phyloP scores from a whole-genome alignment of 352 stramenopile species.

The Pythium pyrilobum region DNA sequence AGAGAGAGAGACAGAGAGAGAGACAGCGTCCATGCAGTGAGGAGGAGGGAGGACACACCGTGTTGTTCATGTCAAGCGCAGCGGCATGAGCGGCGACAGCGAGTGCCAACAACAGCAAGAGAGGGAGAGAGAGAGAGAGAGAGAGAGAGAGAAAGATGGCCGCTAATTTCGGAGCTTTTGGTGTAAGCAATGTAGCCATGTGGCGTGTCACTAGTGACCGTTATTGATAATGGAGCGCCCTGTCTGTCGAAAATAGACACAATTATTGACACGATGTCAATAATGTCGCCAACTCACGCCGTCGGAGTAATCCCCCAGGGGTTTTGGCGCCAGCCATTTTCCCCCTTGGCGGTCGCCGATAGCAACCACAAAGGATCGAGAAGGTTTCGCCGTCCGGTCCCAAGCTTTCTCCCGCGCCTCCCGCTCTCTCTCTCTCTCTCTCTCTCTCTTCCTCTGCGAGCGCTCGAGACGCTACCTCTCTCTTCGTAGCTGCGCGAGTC shows the following conservation, averaged over 20 bases:
- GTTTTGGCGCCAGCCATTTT: conserved; percentile 24
- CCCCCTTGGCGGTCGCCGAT: not conserved
- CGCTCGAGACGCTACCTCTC: too few relatives aligned
- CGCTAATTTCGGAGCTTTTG: too few relatives aligned
- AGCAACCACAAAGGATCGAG: not conserved
- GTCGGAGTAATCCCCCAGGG: conserved; percentile 1
- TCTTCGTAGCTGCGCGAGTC: too few relatives aligned
- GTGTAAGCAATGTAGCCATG: not conserved
- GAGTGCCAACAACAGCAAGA: too few relatives aligned
- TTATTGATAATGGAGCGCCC: not conserved
- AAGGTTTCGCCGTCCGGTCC: not conserved
- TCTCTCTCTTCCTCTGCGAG: too few relatives aligned
- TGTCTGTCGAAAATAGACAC: not conserved
- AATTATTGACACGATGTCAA: conserved; percentile 11
- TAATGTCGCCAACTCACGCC: not conserved
- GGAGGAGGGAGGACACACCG: too few relatives aligned
- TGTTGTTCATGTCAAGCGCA: too few relatives aligned
- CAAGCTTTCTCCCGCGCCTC: not conserved
- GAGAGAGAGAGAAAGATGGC: too few relatives aligned
- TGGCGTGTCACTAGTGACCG: not conserved
- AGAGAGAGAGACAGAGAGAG: not conserved
- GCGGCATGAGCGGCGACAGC: too few relatives aligned
- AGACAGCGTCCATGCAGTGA: not conserved
- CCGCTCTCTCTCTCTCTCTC: not conserved
- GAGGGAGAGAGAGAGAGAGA: too few relatives aligned